Conservation (phyloP, 108 stramenopile genomes). For the Cyclotella choctawhatcheeana region DNA sequence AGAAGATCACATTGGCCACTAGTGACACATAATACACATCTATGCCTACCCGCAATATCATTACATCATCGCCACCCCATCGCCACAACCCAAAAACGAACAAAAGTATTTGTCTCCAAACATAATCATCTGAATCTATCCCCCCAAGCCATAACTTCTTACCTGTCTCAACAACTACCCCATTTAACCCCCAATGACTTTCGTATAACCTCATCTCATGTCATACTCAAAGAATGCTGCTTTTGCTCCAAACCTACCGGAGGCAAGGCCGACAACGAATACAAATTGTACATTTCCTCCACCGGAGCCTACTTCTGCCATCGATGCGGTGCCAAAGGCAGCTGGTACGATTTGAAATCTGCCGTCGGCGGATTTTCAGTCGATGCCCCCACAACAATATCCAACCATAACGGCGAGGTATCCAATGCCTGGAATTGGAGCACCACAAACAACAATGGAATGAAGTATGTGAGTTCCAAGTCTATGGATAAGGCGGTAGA, state of each 20-base stretch:
- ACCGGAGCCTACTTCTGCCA: conserved; percentile 95
- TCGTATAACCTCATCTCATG: conserved; percentile 67
- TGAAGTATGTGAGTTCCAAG: conserved; percentile 8
- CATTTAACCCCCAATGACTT: conserved; percentile 28
- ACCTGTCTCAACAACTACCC: conserved; percentile 41
- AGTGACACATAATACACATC: neutral
- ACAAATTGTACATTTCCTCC: conserved; percentile 73
- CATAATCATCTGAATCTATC: conserved; percentile 73
- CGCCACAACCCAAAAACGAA: conserved; percentile 34
- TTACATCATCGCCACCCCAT: neutral
- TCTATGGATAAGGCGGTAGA: conserved; percentile 15
- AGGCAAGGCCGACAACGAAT: conserved; percentile 62
- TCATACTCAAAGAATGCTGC: conserved; percentile 76
- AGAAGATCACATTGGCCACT: neutral
- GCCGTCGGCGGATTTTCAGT: conserved; percentile 56
- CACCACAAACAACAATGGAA: conserved; percentile 15
- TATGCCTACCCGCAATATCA: neutral
- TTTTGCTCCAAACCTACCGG: conserved; percentile 84
- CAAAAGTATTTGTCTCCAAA: conserved; percentile 72
- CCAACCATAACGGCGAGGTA: neutral
- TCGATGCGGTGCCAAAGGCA: conserved; percentile 87
- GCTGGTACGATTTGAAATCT: conserved; percentile 94
- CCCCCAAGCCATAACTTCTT: conserved; percentile 55
- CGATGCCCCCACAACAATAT: conserved; percentile 8
- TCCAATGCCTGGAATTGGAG: conserved; percentile 13